phyloP scores from a whole-genome alignment of 1,284 basidiomycete genomes.

The Papiliotrema terrestris region DNA sequence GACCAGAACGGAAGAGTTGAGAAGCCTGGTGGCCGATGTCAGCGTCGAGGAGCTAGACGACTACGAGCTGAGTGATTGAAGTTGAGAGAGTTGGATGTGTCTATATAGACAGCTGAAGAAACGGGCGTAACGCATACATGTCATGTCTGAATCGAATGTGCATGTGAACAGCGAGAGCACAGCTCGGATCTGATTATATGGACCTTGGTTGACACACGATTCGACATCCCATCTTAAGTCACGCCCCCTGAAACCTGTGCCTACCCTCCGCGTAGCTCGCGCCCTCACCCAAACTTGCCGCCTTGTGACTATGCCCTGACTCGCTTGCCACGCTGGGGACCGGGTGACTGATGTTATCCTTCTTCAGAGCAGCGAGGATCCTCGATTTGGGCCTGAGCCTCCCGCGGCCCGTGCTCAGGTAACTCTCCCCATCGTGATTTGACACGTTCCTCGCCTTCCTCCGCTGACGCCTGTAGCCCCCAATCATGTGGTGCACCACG shows the following conservation, averaged over 20 bases:
- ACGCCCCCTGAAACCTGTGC: too few species aligned
- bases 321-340: slow-evolving; percentile 11
- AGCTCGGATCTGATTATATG: neutral
- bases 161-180: neutral
- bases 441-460: neutral
- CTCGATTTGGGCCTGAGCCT: slow-evolving; percentile 10
- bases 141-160: neutral
- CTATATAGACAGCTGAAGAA: too few species aligned
- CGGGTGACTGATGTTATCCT: slow-evolving; percentile 19
- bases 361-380: slow-evolving; percentile 18
- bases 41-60: too few species aligned
- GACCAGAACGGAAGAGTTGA: too few species aligned
- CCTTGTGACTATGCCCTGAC: neutral
- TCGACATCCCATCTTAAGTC: neutral
- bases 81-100: too few species aligned
- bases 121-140: too few species aligned
- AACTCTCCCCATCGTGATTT: slow-evolving; percentile 6
- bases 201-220: neutral
- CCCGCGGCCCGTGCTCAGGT: neutral
- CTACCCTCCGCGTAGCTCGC: too few species aligned
- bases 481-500: neutral
- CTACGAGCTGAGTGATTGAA: too few species aligned
- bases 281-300: too few species aligned
- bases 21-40: too few species aligned
- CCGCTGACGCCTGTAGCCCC: neutral